Evolutionary conservation across 441 rosid genomes (phyloP).

Genomic region (Erodium trifolium): DNA sequence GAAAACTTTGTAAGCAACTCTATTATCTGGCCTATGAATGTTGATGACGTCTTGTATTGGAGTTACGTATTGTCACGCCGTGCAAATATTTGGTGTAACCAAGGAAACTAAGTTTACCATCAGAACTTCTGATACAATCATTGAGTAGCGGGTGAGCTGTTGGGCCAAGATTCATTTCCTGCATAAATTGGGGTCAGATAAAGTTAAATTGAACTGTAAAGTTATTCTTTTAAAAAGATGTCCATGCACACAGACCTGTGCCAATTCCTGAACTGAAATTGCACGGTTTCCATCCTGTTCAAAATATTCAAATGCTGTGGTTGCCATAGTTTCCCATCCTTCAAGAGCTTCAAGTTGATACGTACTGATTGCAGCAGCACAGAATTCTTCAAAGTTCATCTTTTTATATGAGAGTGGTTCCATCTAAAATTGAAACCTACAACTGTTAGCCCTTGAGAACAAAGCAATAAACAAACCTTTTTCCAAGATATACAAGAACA

Average conservation of each 20-base stretch:
- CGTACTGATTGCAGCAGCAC: slow-evolving; percentile 83
- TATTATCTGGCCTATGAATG: background rate
- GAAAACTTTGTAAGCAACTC: background rate
- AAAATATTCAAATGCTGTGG: slow-evolving; percentile 58
- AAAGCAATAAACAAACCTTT: background rate
- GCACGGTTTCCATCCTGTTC: slow-evolving; percentile 85
- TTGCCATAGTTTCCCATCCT: slow-evolving; percentile 42
- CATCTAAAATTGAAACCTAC: slow-evolving; percentile 16
- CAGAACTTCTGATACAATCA: slow-evolving; percentile 81
- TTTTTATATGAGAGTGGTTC: slow-evolving; percentile 71
- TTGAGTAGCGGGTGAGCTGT: slow-evolving; percentile 68
- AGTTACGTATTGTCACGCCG: slow-evolving; percentile 49
- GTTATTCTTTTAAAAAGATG: background rate
- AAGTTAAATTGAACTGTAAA: background rate
- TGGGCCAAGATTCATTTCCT: slow-evolving; percentile 94
- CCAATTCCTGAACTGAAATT: slow-evolving; percentile 81
- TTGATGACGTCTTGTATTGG: background rate
- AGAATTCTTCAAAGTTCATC: slow-evolving; percentile 91
- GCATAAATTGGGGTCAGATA: slow-evolving; percentile 16
- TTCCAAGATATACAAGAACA: background rate
- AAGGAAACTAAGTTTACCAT: slow-evolving; percentile 93
- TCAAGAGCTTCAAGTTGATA: slow-evolving; percentile 86
- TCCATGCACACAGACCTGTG: slow-evolving; percentile 49
- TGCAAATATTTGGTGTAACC: slow-evolving; percentile 80
- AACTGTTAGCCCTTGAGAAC: background rate